Evolutionary conservation across 768 basidiomycete genomes (phyloP).

Genomic region (Dentipellis fragilis): DNA sequence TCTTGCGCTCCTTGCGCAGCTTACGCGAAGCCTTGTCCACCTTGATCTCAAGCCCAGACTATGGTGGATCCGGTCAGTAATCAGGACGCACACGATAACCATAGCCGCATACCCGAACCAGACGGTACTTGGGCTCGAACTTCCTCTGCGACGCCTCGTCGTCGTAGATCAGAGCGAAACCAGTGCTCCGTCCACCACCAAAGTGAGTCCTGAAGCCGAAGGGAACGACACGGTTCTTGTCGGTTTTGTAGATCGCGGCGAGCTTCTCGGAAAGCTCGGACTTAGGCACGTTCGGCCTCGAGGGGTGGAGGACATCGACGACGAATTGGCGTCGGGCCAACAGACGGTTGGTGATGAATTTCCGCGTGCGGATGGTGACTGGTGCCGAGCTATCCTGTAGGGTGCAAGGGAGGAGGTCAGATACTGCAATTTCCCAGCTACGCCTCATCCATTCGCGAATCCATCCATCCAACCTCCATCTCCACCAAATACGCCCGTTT

Average conservation of each 20-base stretch:
- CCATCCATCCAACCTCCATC: slow-evolving; percentile 23
- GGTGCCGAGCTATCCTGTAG: slow-evolving; percentile 70
- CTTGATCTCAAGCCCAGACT: slow-evolving; percentile 68
- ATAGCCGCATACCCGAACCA: slow-evolving; percentile 71
- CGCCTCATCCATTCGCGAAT: slow-evolving; percentile 21
- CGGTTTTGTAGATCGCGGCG: slow-evolving; percentile 85
- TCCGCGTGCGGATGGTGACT: slow-evolving; percentile 94
- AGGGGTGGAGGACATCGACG: slow-evolving; percentile 92
- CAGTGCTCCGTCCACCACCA: slow-evolving; percentile 96
- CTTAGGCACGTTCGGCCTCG: slow-evolving; percentile 88
- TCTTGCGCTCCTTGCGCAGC: slow-evolving; percentile 99
- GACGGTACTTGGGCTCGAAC: slow-evolving; percentile 93
- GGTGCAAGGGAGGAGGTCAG: slow-evolving; percentile 12
- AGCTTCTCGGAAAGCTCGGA: slow-evolving; percentile 89
- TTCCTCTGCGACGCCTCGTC: slow-evolving; percentile 90
- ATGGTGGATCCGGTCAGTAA: background rate
- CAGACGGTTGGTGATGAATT: slow-evolving; percentile 99
- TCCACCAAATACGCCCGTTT: background rate
- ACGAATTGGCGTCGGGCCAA: slow-evolving; percentile 94
- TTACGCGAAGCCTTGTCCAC: slow-evolving; percentile 90
- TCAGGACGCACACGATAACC: background rate
- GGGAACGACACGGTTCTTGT: slow-evolving; percentile 82
- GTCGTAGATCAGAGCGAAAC: slow-evolving; percentile 97
- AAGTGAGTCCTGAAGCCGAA: slow-evolving; percentile 95
- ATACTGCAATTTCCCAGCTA: slow-evolving; percentile 1